A percentile compares a stretch with the other conserved stretches of the same genome.
phyloP scores from a whole-genome alignment of 345 rosid genomes.

The Stellera chamaejasme region DNA sequence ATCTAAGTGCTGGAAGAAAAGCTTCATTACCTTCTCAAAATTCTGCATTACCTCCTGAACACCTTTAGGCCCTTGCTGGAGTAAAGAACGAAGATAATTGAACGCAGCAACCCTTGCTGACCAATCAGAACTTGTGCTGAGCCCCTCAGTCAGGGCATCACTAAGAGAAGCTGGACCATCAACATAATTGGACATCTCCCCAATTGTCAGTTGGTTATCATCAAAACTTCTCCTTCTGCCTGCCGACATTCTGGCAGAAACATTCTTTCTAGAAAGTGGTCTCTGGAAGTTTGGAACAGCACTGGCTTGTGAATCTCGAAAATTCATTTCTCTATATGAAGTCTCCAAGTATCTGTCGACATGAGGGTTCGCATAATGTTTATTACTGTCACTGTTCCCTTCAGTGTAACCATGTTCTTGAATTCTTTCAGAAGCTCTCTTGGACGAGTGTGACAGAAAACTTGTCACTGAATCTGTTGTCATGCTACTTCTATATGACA shows the following conservation, averaged over 20 bases:
- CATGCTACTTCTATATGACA: conserved; percentile 43
- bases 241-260: conserved; percentile 71
- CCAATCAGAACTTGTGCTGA: conserved; percentile 93
- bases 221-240: conserved; percentile 91
- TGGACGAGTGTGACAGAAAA: conserved; percentile 54
- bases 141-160: conserved; percentile 89
- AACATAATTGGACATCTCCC: conserved; percentile 63
- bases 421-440: conserved; percentile 56
- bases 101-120: conserved; percentile 94
- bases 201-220: conserved; percentile 74
- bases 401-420: conserved; percentile 65
- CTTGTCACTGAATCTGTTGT: conserved; percentile 57
- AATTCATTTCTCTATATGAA: conserved; percentile 47
- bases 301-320: conserved; percentile 63
- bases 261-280: conserved; percentile 87
- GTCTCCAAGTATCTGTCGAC: conserved; percentile 61
- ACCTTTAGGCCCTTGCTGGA: conserved; percentile 93
- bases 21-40: conserved; percentile 98
- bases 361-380: conserved; percentile 46
- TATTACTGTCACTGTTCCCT: conserved; percentile 53
- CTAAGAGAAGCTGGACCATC: conserved; percentile 84
- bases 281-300: conserved; percentile 92
- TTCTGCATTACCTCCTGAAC: conserved; percentile 87
- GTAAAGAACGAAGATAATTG: conserved; percentile 71
- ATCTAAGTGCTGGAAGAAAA: conserved; percentile 93